Evolutionary conservation across 1,284 basidiomycete species (phyloP), one percentile per base, ranked within the genome.

Genomic region (Dichomitus squalens): DNA sequence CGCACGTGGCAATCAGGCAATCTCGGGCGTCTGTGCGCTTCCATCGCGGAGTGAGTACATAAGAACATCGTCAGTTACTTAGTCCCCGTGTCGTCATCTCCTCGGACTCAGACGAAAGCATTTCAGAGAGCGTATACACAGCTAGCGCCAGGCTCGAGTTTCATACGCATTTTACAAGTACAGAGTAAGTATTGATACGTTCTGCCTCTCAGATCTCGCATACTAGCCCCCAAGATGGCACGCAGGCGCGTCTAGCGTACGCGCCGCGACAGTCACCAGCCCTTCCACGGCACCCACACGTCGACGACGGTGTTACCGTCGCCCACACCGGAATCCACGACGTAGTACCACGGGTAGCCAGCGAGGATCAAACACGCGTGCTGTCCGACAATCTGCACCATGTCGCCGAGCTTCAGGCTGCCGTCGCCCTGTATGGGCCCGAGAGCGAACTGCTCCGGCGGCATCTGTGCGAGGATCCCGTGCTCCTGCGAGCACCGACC

Each of bases 271-370:
- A 20, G 36, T 63, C 60, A 95, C 93, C 93, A 95, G 0, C 91
- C 92, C 74, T 94, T 95, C 90, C 92, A 94, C 7, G 92, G 86
- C 33, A 93, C 86, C 93, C 93, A 95, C 35, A 95, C 78, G 72
- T 95, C 93, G 18, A 88, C 85, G 9, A 95, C 87, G 48, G 75
- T 76, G 48, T 79, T 73, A 61, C 73, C 65, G 40, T 79, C 76
- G 50, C 76, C 73, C 4, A 76, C 66, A 34, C 72, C 70, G 5
- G 83, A 82, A 64, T 95, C 92, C 1, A 92, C 84, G 20, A 95
- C 76, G 68, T 93, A 94, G 69, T 88, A 92, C 89, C 89, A 94
- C 1, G 88, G 87, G 68, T 91, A 82, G 12, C 82, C 85, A 51
- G 93, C 91, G 64, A 82, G 76, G 44, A 87, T 92, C 62, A 95